Percentiles rank a stretch among this genome's conserved stretches.
These are phyloP conservation scores for Gossypium ekmanianum DNA, from an alignment of 345 rosid species.

Conservation along the genomic window DNA sequence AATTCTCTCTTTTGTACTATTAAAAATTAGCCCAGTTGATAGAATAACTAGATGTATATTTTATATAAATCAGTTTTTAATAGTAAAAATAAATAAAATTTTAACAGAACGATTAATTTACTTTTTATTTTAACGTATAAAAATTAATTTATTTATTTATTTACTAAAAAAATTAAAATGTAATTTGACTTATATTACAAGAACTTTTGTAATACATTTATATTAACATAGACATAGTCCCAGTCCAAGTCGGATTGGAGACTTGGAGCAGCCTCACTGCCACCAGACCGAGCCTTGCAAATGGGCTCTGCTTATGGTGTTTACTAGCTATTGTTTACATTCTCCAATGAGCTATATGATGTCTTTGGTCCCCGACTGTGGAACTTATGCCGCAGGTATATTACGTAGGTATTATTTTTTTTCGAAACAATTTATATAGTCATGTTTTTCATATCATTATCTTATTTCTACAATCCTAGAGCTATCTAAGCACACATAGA, in stretches of 20 bases:
- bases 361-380: neutral
- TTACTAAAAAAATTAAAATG: too few relatives aligned
- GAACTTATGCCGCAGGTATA: neutral
- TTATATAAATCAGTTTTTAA: too few relatives aligned
- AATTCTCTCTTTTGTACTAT: too few relatives aligned
- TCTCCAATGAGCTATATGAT: neutral
- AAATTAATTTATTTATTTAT: too few relatives aligned
- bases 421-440: neutral
- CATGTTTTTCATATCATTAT: neutral
- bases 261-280: neutral
- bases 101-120: too few relatives aligned
- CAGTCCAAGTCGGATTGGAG: neutral
- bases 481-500: neutral
- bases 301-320: neutral
- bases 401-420: neutral
- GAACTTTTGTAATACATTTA: too few relatives aligned
- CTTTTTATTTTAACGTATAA: too few relatives aligned
- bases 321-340: neutral
- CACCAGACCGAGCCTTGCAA: neutral
- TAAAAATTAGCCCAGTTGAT: too few relatives aligned
- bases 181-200: too few relatives aligned
- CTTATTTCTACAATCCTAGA: neutral
- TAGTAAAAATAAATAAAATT: too few relatives aligned
- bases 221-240: too few relatives aligned
- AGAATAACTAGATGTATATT: too few relatives aligned